Evolutionary conservation across 805 yeast genomes (phyloP), one percentile per base, ranked within the genome.

Genomic region (Metschnikowia koreensis): DNA sequence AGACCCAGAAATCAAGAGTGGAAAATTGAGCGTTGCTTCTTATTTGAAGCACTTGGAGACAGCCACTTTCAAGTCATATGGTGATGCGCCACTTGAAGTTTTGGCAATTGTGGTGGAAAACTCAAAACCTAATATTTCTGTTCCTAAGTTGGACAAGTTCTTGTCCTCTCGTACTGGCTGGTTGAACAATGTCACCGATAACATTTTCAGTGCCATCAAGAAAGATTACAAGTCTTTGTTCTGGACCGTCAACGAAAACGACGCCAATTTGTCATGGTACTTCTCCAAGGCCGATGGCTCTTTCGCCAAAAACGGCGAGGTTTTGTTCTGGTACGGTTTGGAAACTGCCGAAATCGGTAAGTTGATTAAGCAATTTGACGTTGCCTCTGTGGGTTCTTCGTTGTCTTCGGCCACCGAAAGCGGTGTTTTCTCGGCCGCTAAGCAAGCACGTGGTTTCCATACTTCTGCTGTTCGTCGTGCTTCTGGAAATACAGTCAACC

Each of bases 131-230:
- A 40, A 34, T n/a, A 37, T 47, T 36, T 13, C 47, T 10, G 75
- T 88, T 48, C 87, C 97, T 10, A 80, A 78, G 45, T 74, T 94
- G 56, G 96, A 89, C 68, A 90, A 89, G 72, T 90, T 94, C 67
- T 76, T 91, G 59, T 89, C 96, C 26, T 81, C 96, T 22, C 86
- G 87, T 67, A 81, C 87, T 49, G 98, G 98, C 43, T 94, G 99
- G 99, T 85, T 93, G 67, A 94, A 94, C 75, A 93, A 93, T 59
- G 97, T 94, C 50, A 87, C 97, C 52, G 99, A 94, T 66, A 93
- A 92, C 70, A 87, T 94, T 47, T 94, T 96, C 81, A 81, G 79
- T 48, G 83, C 96, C 13, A 79, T 94, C 61, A 83, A 79, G 61
- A 85, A 84, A 61, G 96, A 92, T 66, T 87, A 81, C 69, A 61